Base-by-base conservation (phyloP, 345 rosid species). In the Firmiana major region DNA sequence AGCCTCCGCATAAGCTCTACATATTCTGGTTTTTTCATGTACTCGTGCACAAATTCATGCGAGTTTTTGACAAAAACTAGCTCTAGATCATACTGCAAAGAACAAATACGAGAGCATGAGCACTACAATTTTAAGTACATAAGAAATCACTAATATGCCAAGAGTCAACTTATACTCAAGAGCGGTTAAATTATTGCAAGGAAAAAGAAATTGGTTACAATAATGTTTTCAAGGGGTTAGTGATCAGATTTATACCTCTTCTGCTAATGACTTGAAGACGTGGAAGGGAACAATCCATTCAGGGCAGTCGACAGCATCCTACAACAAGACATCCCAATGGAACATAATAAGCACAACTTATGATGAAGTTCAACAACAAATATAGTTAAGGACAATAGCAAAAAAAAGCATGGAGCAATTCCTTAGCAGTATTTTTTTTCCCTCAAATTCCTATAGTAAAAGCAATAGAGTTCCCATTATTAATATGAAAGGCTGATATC, bases 241-340 rank as follows among this genome's bases (percentile, higher is more conserved):
- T 19, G 22, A 63, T 28, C 76, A 72, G 62, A 62, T 72, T 42
- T 71, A 36, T 85, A 91, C 99, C 97, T 93, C 97, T 87, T 92
- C 98, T 48, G 99, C 98, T 87, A 96, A 82, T 22, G 90, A 76
- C 79, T 93, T 96, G 87, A 96, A 96, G 80, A 96, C 63, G 65
- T 96, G 85, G 79, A 96, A 92, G 68, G 97, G 98, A 60, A 96
- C 99, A 77, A 96, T 89, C 99, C 97, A 96, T 85, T 96, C 99
- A 66, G 98, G 98, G 78, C 98, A 91, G 81, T 92, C 99, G 4
- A 96, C 97, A 71, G 98, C 98, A 90, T 96, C 99, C 99, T 93
- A 85, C 79, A 83, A 71, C 53, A 76, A 58, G 63, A 76, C 22
- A 22, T 71, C 34, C 55, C 75, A 79, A 67, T 55, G 46, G 66